Percentiles rank a stretch among this genome's conserved stretches.
Evolutionary conservation across 805 yeast genomes (phyloP).

Genomic region (Barnettozyma sucrosica): DNA sequence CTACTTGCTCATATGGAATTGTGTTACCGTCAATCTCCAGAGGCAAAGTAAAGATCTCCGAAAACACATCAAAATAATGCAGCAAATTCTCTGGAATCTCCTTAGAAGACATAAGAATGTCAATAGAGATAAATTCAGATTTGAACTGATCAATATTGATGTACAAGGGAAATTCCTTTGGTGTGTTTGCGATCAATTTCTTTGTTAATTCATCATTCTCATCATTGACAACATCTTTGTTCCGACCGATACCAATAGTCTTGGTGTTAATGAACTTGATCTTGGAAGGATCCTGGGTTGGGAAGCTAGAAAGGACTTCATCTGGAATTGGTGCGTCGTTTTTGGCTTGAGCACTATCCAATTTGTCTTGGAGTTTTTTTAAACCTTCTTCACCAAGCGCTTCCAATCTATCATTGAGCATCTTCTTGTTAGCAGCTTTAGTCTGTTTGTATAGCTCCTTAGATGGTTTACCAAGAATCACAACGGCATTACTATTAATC

Average conservation of each 20-base stretch:
- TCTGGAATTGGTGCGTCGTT: conserved; percentile 80
- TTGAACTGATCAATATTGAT: conserved; percentile 74
- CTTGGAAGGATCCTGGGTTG: conserved; percentile 66
- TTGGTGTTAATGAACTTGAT: conserved; percentile 67
- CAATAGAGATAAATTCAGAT: conserved; percentile 72
- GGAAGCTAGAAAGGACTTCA: conserved; percentile 52
- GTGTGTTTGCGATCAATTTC: conserved; percentile 28
- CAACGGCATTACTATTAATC: conserved; percentile 55
- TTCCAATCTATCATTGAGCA: conserved; percentile 43
- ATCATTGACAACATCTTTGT: conserved; percentile 31
- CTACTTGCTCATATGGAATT: conserved; percentile 71
- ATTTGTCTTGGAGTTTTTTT: conserved; percentile 38
- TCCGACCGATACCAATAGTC: conserved; percentile 55
- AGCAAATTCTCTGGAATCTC: conserved; percentile 46
- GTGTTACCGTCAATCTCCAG: conserved; percentile 54
- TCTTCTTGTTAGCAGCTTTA: conserved; percentile 45
- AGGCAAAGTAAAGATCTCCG: conserved; percentile 69
- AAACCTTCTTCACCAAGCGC: conserved; percentile 59
- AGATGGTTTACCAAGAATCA: conserved; percentile 72
- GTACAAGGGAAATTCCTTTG: conserved; percentile 54
- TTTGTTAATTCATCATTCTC: conserved; percentile 26
- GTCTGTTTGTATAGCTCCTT: conserved; percentile 44
- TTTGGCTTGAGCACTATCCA: conserved; percentile 55
- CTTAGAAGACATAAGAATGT: conserved; percentile 52
- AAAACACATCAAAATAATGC: conserved; percentile 60